Percentiles rank a stretch among this genome's conserved stretches.
These are phyloP conservation scores for Fusarium chuoi DNA, from an alignment of 2,329 filamentous ascomycete species.

Conservation along the genomic window DNA sequence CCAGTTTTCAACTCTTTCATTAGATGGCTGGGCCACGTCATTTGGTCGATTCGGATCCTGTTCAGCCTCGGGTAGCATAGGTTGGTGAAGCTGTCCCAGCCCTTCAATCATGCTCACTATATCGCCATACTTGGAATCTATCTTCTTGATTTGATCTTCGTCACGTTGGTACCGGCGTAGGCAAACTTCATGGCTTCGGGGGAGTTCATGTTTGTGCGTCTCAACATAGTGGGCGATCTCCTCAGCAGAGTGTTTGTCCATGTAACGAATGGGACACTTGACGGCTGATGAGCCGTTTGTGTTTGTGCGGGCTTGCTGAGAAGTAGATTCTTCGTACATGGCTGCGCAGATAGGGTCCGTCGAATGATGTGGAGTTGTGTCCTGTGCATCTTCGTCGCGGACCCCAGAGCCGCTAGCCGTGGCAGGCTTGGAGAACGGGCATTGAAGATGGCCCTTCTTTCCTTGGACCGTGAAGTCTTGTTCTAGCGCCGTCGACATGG, in stretches of 20 bases:
- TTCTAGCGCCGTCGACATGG: conserved; percentile 76
- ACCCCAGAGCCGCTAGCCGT: conserved; percentile 45
- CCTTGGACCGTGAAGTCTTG: conserved; percentile 91
- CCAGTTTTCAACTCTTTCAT: conserved; percentile 85
- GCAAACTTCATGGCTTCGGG: conserved; percentile 92
- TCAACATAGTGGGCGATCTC: conserved; percentile 95
- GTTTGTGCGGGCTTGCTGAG: conserved; percentile 60
- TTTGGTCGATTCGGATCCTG: conserved; percentile 54
- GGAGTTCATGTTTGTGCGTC: conserved; percentile 93
- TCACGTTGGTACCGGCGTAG: conserved; percentile 90
- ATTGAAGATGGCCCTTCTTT: conserved; percentile 80
- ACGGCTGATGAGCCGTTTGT: conserved; percentile 62
- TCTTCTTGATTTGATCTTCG: conserved; percentile 83
- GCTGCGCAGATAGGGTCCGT: conserved; percentile 72
- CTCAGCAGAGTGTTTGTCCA: conserved; percentile 92
- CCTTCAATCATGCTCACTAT: conserved; percentile 95
- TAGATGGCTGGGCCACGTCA: conserved; percentile 64
- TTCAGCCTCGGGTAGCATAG: conserved; percentile 76
- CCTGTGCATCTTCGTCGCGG: conserved; percentile 45
- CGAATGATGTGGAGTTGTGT: conserved; percentile 60
- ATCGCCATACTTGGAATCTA: conserved; percentile 94
- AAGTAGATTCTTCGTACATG: conserved; percentile 69
- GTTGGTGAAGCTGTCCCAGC: conserved; percentile 85
- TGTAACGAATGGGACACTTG: conserved; percentile 91
- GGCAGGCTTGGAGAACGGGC: conserved; percentile 74